Evolutionary conservation across 345 rosid genomes (phyloP).

Genomic region (Jatropha curcas): DNA sequence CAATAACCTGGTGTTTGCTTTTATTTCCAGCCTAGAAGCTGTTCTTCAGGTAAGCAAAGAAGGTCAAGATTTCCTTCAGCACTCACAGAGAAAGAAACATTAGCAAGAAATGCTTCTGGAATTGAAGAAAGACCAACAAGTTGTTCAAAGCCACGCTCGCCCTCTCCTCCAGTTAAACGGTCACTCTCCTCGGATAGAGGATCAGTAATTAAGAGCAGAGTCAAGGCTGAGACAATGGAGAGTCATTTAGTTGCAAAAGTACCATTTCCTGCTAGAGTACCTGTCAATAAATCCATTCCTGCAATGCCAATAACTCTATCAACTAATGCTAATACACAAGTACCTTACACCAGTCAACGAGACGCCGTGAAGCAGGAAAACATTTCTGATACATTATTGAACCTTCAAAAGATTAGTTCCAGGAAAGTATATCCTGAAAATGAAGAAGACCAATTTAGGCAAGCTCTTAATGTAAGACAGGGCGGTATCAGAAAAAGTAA

Average conservation of each 20-base stretch:
- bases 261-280: slow-evolving; percentile 87
- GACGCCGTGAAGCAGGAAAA: slow-evolving; percentile 48
- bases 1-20: background rate
- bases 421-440: slow-evolving; percentile 58
- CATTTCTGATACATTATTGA: slow-evolving; percentile 45
- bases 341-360: slow-evolving; percentile 18
- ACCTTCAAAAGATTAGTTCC: slow-evolving; percentile 52
- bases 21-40: slow-evolving; percentile 67
- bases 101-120: slow-evolving; percentile 42
- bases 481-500: slow-evolving; percentile 70
- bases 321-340: slow-evolving; percentile 39
- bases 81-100: slow-evolving; percentile 55
- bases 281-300: slow-evolving; percentile 57
- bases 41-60: slow-evolving; percentile 86
- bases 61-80: slow-evolving; percentile 72
- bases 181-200: slow-evolving; percentile 87
- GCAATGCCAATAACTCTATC: slow-evolving; percentile 42
- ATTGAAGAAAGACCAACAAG: slow-evolving; percentile 51
- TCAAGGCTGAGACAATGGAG: slow-evolving; percentile 55
- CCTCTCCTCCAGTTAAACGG: slow-evolving; percentile 75
- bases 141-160: slow-evolving; percentile 53
- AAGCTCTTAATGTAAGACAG: slow-evolving; percentile 73
- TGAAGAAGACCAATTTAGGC: slow-evolving; percentile 81
- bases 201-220: slow-evolving; percentile 52
- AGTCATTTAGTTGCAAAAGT: slow-evolving; percentile 54